phyloP scores from a whole-genome alignment of 2,329 filamentous ascomycete species.

The Beauveria australis region DNA sequence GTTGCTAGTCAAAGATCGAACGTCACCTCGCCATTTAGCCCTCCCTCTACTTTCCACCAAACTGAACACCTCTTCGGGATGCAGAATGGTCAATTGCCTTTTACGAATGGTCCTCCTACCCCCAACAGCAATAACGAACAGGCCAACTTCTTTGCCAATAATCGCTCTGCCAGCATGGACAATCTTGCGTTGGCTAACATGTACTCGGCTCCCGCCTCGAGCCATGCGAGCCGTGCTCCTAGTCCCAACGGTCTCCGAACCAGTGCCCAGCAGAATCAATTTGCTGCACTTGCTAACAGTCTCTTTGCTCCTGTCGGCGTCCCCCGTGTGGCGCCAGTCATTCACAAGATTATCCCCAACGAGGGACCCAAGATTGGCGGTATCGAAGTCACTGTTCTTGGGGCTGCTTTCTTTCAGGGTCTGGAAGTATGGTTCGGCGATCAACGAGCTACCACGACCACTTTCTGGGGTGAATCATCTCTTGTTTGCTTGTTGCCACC shows the following conservation, averaged over 20 bases:
- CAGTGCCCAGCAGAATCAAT: constrained; percentile 35
- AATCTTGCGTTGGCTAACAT: constrained; percentile 55
- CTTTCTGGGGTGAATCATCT: constrained; percentile 73
- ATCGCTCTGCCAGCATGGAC: constrained; percentile 57
- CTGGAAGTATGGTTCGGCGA: constrained; percentile 80
- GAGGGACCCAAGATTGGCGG: constrained; percentile 78
- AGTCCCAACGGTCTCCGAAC: constrained; percentile 55
- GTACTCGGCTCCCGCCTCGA: constrained; percentile 64
- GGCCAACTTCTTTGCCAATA: constrained; percentile 44
- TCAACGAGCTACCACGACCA: constrained; percentile 58
- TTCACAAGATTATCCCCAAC: constrained; percentile 74
- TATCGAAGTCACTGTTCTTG: constrained; percentile 78
- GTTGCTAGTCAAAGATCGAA: constrained; percentile 29
- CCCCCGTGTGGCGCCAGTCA: constrained; percentile 46
- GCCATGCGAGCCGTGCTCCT: constrained; percentile 68
- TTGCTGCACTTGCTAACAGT: constrained; percentile 37
- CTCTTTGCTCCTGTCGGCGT: constrained; percentile 43
- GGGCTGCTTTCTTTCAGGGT: constrained; percentile 66
- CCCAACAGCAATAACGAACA: constrained; percentile 59
- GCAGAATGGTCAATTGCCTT: constrained; percentile 29
- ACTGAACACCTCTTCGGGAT: constrained; percentile 38
- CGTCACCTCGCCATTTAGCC: constrained; percentile 46
- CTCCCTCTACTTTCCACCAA: constrained; percentile 35
- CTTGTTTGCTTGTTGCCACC: constrained; percentile 73
- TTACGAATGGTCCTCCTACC: constrained; percentile 55